phyloP scores from a whole-genome alignment of 2,329 filamentous ascomycete genomes.

The Arthroderma sp. region DNA sequence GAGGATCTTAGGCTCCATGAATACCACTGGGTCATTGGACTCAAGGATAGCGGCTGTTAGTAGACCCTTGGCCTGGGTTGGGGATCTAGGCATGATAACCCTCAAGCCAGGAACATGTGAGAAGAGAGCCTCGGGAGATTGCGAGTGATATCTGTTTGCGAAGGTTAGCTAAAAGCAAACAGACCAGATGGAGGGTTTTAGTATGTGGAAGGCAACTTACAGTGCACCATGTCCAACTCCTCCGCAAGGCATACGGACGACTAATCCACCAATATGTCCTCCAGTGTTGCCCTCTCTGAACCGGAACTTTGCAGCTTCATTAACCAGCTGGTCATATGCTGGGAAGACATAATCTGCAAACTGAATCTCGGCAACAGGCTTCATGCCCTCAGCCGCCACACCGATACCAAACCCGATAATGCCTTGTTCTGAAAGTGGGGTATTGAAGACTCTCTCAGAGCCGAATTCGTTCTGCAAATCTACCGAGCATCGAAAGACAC shows the following conservation, averaged over 20 bases:
- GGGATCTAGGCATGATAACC: conserved; percentile 76
- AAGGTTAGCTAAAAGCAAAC: background rate
- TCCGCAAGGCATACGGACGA: conserved; percentile 80
- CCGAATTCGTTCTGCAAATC: conserved; percentile 81
- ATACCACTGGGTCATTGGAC: conserved; percentile 74
- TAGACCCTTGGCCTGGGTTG: conserved; percentile 77
- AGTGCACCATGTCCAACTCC: conserved; percentile 79
- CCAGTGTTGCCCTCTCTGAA: conserved; percentile 58
- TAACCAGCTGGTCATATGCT: conserved; percentile 87
- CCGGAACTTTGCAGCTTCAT: conserved; percentile 79
- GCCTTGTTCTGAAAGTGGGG: conserved; percentile 83
- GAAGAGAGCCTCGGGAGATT: conserved; percentile 79
- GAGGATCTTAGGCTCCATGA: conserved; percentile 88
- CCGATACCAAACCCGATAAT: conserved; percentile 91
- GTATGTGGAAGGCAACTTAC: conserved; percentile 23
- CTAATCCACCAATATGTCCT: conserved; percentile 61
- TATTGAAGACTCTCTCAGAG: conserved; percentile 85
- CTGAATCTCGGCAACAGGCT: conserved; percentile 85
- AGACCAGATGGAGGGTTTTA: conserved; percentile 2
- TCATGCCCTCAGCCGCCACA: conserved; percentile 78
- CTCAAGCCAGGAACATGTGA: conserved; percentile 74
- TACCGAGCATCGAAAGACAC: conserved; percentile 90
- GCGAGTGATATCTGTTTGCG: conserved; percentile 55
- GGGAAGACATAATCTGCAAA: conserved; percentile 92
- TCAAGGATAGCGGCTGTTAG: conserved; percentile 60